Conservation (phyloP, 2,329 filamentous ascomycete species). For the Claviceps cyperi region DNA sequence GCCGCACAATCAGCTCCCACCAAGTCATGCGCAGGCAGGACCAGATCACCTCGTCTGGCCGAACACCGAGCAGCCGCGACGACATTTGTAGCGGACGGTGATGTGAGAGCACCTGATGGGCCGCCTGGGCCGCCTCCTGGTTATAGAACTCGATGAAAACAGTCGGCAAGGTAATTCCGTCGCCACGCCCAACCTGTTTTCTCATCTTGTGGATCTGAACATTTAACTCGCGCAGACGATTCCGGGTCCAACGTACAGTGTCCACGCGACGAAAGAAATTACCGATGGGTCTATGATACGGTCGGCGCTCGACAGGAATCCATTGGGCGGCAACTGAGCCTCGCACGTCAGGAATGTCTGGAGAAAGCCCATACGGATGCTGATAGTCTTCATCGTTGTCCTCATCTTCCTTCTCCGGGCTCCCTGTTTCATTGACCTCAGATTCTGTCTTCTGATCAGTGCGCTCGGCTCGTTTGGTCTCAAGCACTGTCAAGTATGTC, state of each 20-base stretch:
- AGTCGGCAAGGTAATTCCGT: constrained; percentile 52
- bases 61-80: constrained; percentile 70
- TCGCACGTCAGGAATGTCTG: constrained; percentile 24
- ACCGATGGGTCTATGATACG: constrained; percentile 53
- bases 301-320: constrained; percentile 58
- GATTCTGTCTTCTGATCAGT: not conserved
- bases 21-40: constrained; percentile 66
- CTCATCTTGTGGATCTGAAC: constrained; percentile 46
- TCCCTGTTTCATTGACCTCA: not conserved
- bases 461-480: not conserved
- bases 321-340: constrained; percentile 54
- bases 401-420: constrained; percentile 2
- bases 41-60: constrained; percentile 79
- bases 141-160: constrained; percentile 84
- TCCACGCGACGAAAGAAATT: constrained; percentile 80
- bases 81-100: constrained; percentile 79
- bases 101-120: constrained; percentile 75
- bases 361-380: constrained; percentile 22
- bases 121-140: constrained; percentile 72
- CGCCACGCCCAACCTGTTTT: constrained; percentile 57
- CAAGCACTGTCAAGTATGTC: not conserved
- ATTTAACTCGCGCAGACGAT: constrained; percentile 26
- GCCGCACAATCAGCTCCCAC: constrained; percentile 70
- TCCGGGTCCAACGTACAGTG: constrained; percentile 79
- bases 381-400: constrained; percentile 19